Evolutionary conservation across 495 filamentous ascomycete species (phyloP), one percentile per base, ranked within the genome.

Genomic region (Aspergillus wentii): DNA sequence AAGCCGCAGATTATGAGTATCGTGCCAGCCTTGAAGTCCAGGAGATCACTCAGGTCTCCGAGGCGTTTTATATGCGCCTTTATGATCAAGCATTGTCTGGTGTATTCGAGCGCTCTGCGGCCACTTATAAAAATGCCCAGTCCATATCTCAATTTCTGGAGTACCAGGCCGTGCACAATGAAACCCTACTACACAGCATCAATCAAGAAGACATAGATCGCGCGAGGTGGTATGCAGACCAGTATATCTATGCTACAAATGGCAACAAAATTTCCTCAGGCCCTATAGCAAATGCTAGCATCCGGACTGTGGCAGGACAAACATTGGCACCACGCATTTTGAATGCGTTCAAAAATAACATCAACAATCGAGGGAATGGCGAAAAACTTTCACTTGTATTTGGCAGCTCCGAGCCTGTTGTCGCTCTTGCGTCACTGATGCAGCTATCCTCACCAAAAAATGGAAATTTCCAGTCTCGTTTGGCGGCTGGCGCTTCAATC

Each of bases 121-220:
- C 72, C 30, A 68, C 64, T 34, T 85, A 81, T 52, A 51, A 36
- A 17, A 80, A 78, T 46, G 79, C 74, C 17, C 70, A 68, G 41
- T 43, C 61, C 27, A 79, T 92, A 53, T 86, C 69, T 45, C 86
- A 94, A 52, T 79, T 79, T 41, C 59, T 91, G 54, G 80, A 91
- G 43, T 86, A 88, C 30, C 80, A 82, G 32, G 56, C 56, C 17
- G 72, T 83, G 54, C 83, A 92, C 63, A 92, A 92, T 62, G 33
- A 60, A 23, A 75, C 70, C 17, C 75, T 88, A 40, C 58, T 71
- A 13, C 42, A 73, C n/a, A 61, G 73, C 17, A 57, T 88, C 19
- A 72, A 64, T 15, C 11, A 52, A 16, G 59, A 63, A 0, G 67
- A 76, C 20, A 59, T 88, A 16, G 38, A 46, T 17, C 75, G 77